These are phyloP conservation scores for Penicillium sp. DNA, from an alignment of 2,329 filamentous ascomycete genomes.

Conservation along the genomic window DNA sequence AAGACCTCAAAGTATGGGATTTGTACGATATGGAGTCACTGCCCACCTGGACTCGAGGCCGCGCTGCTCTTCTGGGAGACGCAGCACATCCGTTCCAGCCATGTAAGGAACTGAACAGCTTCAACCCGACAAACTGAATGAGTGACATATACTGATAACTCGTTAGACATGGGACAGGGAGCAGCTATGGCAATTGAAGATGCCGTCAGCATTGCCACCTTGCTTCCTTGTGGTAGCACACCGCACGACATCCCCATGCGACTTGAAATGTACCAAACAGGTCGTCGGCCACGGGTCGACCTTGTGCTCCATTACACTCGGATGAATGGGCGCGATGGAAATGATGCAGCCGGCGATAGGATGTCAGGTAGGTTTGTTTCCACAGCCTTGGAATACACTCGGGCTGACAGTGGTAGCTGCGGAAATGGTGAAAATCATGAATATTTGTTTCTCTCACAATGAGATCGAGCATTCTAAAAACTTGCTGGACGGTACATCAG, in stretches of 20 bases:
- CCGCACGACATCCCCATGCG: conserved; percentile 12
- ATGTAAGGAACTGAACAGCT: conserved; percentile 10
- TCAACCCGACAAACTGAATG: no score
- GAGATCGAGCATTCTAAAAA: conserved; percentile 11
- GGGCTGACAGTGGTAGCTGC: conserved; percentile 12
- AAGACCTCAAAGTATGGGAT: conserved; percentile 48
- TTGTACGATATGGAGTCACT: conserved; percentile 54
- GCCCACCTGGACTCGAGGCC: conserved; percentile 46
- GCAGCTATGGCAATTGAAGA: conserved; percentile 30
- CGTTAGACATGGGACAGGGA: conserved; percentile 25
- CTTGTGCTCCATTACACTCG: conserved; percentile 16
- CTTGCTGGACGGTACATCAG: neutral
- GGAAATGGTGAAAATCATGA: conserved; percentile 20
- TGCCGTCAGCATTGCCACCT: conserved; percentile 22
- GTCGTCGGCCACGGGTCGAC: conserved; percentile 18
- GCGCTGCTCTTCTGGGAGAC: conserved; percentile 53
- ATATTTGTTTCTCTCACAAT: conserved; percentile 18
- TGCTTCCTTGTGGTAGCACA: conserved; percentile 18
- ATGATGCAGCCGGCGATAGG: conserved; percentile 9
- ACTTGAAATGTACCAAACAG: conserved; percentile 16
- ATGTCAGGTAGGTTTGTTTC: conserved; percentile 13
- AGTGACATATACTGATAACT: neutral
- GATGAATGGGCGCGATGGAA: conserved; percentile 19
- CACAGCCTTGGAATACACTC: neutral
- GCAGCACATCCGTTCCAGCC: conserved; percentile 60